These are phyloP conservation scores for Xylaria sp. DNA, from an alignment of 2,329 filamentous ascomycete genomes.

Conservation along the genomic window DNA sequence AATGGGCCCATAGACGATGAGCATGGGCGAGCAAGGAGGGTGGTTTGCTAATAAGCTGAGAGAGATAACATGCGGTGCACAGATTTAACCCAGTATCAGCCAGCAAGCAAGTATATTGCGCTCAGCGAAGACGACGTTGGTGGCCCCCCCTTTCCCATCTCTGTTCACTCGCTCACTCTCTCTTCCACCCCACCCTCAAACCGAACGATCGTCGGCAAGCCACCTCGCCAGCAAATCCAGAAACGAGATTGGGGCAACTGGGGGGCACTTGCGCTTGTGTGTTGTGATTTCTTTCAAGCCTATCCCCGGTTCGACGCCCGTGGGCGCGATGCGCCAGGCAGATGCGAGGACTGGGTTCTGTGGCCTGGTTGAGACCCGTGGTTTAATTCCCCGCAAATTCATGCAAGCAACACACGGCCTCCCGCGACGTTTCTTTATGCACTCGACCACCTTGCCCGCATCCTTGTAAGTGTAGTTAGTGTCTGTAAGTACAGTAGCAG, in stretches of 20 bases:
- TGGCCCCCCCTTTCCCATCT: not conserved
- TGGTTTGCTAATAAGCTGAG: constrained; percentile 29
- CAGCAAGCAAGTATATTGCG: constrained; percentile 12
- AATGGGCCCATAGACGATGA: constrained; percentile 20
- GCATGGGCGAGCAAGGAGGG: constrained; percentile 6
- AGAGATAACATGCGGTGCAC: constrained; percentile 19
- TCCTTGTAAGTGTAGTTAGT: constrained; percentile 5
- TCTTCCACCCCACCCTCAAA: no score
- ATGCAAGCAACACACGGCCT: constrained; percentile 40
- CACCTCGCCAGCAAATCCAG: constrained; percentile 17
- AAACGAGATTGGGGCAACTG: constrained; percentile 14
- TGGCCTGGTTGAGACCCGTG: constrained; percentile 34
- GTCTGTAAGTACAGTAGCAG: constrained; percentile 27
- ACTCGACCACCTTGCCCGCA: constrained; percentile 12
- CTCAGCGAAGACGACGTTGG: constrained; percentile 27
- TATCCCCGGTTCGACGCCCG: constrained; percentile 18
- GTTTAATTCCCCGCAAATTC: constrained; percentile 38
- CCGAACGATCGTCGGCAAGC: constrained; percentile 12
- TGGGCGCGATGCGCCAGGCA: constrained; percentile 9
- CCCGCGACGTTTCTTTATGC: constrained; percentile 36
- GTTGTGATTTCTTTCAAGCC: constrained; percentile 12
- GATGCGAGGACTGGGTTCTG: constrained; percentile 19
- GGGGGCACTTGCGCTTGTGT: not conserved
- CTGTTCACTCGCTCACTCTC: no score
- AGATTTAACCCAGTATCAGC: constrained; percentile 15